These are phyloP conservation scores for Blastobotrys serpentis DNA, from an alignment of 1,139 yeast genomes.

Conservation along the genomic window DNA sequence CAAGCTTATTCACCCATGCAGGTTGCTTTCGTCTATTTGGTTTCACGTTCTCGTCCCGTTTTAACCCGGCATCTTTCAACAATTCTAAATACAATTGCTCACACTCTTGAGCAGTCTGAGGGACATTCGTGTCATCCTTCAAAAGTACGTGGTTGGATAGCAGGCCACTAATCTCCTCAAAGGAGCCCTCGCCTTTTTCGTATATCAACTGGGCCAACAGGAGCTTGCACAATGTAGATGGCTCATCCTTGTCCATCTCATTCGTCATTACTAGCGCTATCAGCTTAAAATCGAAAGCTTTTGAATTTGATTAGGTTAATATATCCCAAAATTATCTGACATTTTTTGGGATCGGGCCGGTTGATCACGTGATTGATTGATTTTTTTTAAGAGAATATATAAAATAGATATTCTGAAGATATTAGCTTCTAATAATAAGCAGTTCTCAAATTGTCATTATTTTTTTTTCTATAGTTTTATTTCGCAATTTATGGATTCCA, in stretches of 20 bases:
- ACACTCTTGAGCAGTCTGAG: constrained; percentile 25
- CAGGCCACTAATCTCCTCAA: constrained; percentile 31
- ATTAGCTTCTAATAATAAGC: too few species aligned
- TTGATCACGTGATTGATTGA: too few species aligned
- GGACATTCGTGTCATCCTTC: constrained; percentile 19
- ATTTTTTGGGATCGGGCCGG: too few species aligned
- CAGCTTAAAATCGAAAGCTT: too few species aligned
- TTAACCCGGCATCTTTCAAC: constrained; percentile 30
- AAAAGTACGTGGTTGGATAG: constrained; percentile 38
- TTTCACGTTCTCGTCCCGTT: constrained; percentile 18
- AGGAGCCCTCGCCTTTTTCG: constrained; percentile 36
- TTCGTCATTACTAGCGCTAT: too few species aligned
- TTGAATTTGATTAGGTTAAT: too few species aligned
- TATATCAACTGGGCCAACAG: constrained; percentile 39
- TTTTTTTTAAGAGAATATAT: too few species aligned
- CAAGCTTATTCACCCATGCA: constrained; percentile 34
- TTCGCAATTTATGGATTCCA: too few species aligned
- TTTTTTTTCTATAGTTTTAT: too few species aligned
- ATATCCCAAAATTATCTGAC: too few species aligned
- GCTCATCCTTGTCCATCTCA: background rate
- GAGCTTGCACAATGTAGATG: constrained; percentile 33
- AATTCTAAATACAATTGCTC: constrained; percentile 29
- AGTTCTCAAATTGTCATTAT: too few species aligned
- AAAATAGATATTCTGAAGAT: too few species aligned
- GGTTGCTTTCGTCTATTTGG: constrained; percentile 20